Percentiles rank a stretch among this genome's conserved stretches.
Evolutionary conservation across 352 stramenopile species (phyloP).

Genomic region (Blastocystis sp.): DNA sequence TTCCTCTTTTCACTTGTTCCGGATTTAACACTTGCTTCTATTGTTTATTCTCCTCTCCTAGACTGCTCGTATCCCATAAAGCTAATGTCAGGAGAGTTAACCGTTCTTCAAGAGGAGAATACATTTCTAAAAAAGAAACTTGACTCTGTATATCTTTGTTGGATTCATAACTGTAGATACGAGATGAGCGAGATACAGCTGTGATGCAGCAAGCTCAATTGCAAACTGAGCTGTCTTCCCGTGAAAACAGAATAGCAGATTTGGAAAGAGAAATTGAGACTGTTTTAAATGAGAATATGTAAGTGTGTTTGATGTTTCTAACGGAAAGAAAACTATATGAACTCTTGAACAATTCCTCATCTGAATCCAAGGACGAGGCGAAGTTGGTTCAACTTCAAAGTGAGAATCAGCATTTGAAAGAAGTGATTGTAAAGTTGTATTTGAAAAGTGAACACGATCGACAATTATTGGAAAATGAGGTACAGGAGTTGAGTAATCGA

Average conservation of each 20-base stretch:
- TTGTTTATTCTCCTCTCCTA: not conserved
- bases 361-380: not conserved
- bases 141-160: not conserved
- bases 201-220: not conserved
- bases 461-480: not conserved
- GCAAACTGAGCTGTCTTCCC: not conserved
- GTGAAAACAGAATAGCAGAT: not conserved
- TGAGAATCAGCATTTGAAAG: slow-evolving; percentile 41
- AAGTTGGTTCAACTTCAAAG: not conserved
- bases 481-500: not conserved
- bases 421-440: slow-evolving; percentile 6
- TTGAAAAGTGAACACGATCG: not conserved
- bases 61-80: not conserved
- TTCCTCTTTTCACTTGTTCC: not conserved
- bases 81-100: slow-evolving; percentile 4
- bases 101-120: slow-evolving; percentile 41
- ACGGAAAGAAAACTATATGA: slow-evolving; percentile 35
- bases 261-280: slow-evolving; percentile 20
- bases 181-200: not conserved
- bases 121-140: slow-evolving; percentile 17
- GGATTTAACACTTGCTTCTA: not conserved
- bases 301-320: not conserved
- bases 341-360: not conserved
- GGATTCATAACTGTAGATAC: not conserved
- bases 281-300: slow-evolving; percentile 43